Base-by-base conservation (phyloP, 768 basidiomycete genomes). In the Albatrellus ellisii region DNA sequence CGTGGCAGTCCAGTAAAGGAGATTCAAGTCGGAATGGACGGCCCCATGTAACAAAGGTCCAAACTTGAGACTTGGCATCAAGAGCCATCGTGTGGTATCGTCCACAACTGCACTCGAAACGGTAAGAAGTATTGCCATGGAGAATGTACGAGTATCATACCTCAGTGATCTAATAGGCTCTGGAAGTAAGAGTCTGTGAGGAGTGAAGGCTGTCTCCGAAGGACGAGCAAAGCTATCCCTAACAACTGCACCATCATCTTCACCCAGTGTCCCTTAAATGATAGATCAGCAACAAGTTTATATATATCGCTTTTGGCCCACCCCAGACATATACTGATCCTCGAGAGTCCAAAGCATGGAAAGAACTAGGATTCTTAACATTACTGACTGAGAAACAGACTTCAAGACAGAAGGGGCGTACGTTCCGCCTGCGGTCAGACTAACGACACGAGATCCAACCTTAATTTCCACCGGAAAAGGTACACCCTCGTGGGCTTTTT, bases 311-410 rank as follows among this genome's bases (percentile, higher is more conserved):
- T 27, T 25, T 20, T 5, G 10, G 54, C 64, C 45, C 52, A 84
- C 86, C 90, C 86, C 89, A 92, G n/a, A 79, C 79, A 53, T 78
- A 70, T 18, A 92, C 60, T 25, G 62, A 59, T 6, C 89, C 89
- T 37, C 70, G 58, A 1, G 83, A 77, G 57, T 90, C 84, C 29
- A 92, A 61, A 2, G 85, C 87, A 53, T 89, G 81, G 59, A 89
- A 92, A 25, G 79, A 85, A 86, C 86, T 90, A 45, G 24, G 2
- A 14, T 25, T 40, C 4, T 41, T 31, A 33, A 22, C n/a, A 26
- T 20, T 26, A 6, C 6, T 15, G 20, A 14, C 6, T 35, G 4
- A 14, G 15, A 4, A 14, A 4, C 21, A 25, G 15, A 5, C n/a
- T 11, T 20, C 37, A 36, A 24, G 20, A 39, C 46, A 1, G 37